These are phyloP conservation scores for Teratosphaeria epicoccoides DNA, from an alignment of 2,329 filamentous ascomycete genomes.

Conservation along the genomic window DNA sequence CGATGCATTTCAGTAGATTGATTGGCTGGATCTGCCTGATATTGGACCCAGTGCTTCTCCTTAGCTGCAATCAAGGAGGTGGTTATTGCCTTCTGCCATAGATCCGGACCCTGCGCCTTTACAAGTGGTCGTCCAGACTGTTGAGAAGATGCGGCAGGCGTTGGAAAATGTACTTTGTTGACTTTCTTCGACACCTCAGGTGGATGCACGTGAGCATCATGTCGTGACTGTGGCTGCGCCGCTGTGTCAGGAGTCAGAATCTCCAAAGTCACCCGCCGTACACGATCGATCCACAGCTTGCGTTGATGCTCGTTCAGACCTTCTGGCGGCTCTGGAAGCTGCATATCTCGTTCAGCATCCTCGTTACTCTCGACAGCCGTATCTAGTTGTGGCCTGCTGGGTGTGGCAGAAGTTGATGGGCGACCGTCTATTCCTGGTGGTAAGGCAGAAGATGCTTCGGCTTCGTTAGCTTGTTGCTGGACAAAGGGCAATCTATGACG, in stretches of 20 bases:
- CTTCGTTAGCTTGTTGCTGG: background rate
- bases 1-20: background rate
- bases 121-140: no score
- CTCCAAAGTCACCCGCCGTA: background rate
- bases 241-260: background rate
- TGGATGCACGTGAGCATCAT: background rate
- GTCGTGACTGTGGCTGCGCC: background rate
- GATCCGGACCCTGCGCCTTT: background rate
- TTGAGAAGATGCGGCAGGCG: background rate
- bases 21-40: background rate
- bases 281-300: background rate
- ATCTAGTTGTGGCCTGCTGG: background rate
- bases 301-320: background rate
- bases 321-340: background rate
- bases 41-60: slow-evolving; percentile 1
- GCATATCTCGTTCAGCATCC: background rate
- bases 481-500: background rate
- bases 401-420: background rate
- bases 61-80: slow-evolving; percentile 1
- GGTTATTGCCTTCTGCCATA: background rate
- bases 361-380: background rate
- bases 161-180: background rate
- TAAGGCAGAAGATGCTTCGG: background rate
- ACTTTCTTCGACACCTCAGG: background rate
- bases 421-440: background rate